phyloP scores from a whole-genome alignment of 2,329 filamentous ascomycete species.

The Aureobasidium sp. region DNA sequence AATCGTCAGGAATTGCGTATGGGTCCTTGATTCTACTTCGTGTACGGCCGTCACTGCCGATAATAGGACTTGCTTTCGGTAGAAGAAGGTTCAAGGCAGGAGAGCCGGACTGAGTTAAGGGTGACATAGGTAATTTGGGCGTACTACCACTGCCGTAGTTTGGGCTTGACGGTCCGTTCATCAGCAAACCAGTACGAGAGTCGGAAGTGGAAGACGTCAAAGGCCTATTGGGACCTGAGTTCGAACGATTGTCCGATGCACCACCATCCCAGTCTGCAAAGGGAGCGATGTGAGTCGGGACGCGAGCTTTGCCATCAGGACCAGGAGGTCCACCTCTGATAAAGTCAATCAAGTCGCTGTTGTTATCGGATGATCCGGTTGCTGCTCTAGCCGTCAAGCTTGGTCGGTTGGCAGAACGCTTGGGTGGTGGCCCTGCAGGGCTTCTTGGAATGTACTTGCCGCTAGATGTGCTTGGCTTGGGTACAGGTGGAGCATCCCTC shows the following conservation, averaged over 20 bases:
- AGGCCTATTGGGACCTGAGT: not conserved
- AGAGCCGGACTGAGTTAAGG: not conserved
- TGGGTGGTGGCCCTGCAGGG: not conserved
- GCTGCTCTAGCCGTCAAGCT: slow-evolving; percentile 28
- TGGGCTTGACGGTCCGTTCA: slow-evolving; percentile 12
- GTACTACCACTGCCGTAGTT: not conserved
- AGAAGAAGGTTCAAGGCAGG: not conserved
- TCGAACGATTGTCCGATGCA: no score
- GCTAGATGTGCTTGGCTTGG: not conserved
- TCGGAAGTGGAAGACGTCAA: slow-evolving; percentile 39
- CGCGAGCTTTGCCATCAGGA: slow-evolving; percentile 21
- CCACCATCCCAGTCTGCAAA: slow-evolving; percentile 1
- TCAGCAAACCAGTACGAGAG: slow-evolving; percentile 62
- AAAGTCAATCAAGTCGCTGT: slow-evolving; percentile 87
- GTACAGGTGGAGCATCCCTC: not conserved
- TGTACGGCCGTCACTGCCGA: slow-evolving; percentile 50
- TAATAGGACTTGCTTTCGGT: not conserved
- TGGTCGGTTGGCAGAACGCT: slow-evolving; percentile 4
- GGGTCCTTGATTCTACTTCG: slow-evolving; percentile 75
- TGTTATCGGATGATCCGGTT: slow-evolving; percentile 59
- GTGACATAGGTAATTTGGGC: not conserved
- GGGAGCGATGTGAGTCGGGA: slow-evolving; percentile 11
- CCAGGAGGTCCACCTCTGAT: slow-evolving; percentile 74
- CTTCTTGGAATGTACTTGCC: slow-evolving; percentile 13
- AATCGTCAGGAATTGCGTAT: slow-evolving; percentile 70